Conservation (phyloP, 2,329 filamentous ascomycete species). For the Exophiala aquamarina region DNA sequence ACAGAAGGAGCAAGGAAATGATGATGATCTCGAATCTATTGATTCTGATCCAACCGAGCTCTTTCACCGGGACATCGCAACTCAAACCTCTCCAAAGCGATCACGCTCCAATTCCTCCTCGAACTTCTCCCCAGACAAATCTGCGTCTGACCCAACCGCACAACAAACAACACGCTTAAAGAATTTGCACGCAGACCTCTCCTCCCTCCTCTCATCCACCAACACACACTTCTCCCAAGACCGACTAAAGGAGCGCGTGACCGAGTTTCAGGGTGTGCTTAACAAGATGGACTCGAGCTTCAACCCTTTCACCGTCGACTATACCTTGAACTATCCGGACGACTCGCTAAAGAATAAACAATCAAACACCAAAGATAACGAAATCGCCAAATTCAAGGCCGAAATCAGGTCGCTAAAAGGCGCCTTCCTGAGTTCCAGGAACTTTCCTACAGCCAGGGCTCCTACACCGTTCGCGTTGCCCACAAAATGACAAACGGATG, state of each 20-base stretch:
- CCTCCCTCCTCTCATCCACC: constrained; percentile 45
- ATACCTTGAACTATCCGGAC: constrained; percentile 30
- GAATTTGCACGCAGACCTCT: constrained; percentile 50
- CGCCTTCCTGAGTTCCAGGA: constrained; percentile 61
- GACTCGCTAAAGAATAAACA: constrained; percentile 18
- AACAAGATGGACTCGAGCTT: constrained; percentile 28
- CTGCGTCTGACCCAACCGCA: constrained; percentile 17
- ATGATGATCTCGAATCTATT: constrained; percentile 50
- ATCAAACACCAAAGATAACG: constrained; percentile 46
- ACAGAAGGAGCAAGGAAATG: constrained; percentile 34
- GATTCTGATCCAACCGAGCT: constrained; percentile 63
- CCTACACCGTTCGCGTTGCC: constrained; percentile 17
- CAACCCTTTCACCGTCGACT: constrained; percentile 28
- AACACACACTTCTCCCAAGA: constrained; percentile 44
- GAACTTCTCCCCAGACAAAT: background rate
- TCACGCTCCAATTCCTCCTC: constrained; percentile 38
- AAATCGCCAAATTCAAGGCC: constrained; percentile 57
- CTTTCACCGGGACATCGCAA: constrained; percentile 63
- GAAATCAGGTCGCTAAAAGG: constrained; percentile 66
- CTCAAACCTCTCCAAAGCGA: constrained; percentile 56
- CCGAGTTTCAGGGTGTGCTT: constrained; percentile 22
- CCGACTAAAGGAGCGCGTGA: constrained; percentile 16
- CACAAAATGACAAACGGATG: constrained; percentile 5
- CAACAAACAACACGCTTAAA: constrained; percentile 36
- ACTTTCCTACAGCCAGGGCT: constrained; percentile 48